Evolutionary conservation across 306 rosid species (phyloP).

Genomic region (Luffa aegyptiaca): DNA sequence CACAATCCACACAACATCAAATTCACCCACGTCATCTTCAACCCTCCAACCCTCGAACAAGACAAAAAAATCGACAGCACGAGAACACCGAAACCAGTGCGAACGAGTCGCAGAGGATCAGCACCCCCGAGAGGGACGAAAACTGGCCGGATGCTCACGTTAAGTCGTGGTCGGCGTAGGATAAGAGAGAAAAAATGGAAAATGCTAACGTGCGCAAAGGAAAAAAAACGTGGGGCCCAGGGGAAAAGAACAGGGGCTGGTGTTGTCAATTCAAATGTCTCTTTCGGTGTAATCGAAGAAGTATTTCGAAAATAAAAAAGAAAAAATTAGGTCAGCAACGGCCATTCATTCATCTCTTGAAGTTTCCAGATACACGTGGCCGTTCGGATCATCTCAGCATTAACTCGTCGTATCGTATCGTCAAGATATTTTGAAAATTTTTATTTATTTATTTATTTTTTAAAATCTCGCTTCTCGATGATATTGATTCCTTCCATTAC

Average conservation of each 20-base stretch:
- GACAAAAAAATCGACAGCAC: neutral
- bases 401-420: conserved; percentile 3
- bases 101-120: neutral
- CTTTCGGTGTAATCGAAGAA: conserved; percentile 17
- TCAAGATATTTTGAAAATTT: neutral
- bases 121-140: neutral
- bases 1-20: neutral
- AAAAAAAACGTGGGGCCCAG: neutral
- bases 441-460: neutral
- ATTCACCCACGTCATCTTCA: neutral
- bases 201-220: neutral
- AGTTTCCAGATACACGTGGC: neutral
- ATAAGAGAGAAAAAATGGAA: neutral
- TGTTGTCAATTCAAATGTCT: conserved; percentile 23
- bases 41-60: neutral
- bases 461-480: neutral
- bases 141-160: neutral
- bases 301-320: neutral
- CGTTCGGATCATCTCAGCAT: neutral
- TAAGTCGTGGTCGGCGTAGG: neutral
- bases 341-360: conserved; percentile 14
- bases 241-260: neutral
- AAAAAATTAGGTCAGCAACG: neutral
- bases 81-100: neutral
- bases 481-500: neutral